These are phyloP conservation scores for Blastobotrys serpentis DNA, from an alignment of 1,139 yeast genomes.

Conservation along the genomic window DNA sequence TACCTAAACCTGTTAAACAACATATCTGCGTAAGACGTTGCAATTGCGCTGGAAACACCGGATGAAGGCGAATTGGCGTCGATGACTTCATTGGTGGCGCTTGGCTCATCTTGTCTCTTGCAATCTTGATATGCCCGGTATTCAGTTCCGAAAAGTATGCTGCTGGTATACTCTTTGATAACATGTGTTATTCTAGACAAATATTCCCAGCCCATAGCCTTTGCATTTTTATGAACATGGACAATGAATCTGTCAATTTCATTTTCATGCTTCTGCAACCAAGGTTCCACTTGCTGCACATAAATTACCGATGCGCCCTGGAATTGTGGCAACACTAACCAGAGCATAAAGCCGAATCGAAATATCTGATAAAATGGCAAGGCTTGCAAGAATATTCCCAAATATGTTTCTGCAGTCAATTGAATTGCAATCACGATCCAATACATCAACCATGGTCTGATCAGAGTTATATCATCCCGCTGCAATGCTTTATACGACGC, in stretches of 20 bases:
- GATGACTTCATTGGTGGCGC: neutral
- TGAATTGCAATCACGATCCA: constrained; percentile 55
- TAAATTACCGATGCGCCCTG: constrained; percentile 42
- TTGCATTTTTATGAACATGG: constrained; percentile 26
- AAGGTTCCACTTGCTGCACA: constrained; percentile 36
- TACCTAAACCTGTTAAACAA: constrained; percentile 33
- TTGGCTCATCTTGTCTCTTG: neutral
- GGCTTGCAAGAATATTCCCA: constrained; percentile 43
- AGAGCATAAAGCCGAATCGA: constrained; percentile 44
- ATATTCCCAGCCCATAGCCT: constrained; percentile 28
- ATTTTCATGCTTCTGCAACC: constrained; percentile 34
- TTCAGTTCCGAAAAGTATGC: constrained; percentile 23
- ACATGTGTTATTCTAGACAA: constrained; percentile 20
- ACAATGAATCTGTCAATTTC: constrained; percentile 32
- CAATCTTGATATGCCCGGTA: constrained; percentile 8
- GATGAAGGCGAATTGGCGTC: constrained; percentile 8
- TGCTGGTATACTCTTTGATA: constrained; percentile 14
- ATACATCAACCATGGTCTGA: constrained; percentile 62
- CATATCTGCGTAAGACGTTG: constrained; percentile 24
- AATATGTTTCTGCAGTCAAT: constrained; percentile 44
- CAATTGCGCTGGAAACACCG: constrained; percentile 12
- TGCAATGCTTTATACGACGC: constrained; percentile 58
- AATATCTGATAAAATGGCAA: constrained; percentile 51
- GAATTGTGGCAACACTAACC: constrained; percentile 55
- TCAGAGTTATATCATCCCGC: constrained; percentile 44